A percentile compares a stretch with the other conserved stretches of the same genome.
Conservation (phyloP, 129 eudicot species). For the Lonicera japonica region DNA sequence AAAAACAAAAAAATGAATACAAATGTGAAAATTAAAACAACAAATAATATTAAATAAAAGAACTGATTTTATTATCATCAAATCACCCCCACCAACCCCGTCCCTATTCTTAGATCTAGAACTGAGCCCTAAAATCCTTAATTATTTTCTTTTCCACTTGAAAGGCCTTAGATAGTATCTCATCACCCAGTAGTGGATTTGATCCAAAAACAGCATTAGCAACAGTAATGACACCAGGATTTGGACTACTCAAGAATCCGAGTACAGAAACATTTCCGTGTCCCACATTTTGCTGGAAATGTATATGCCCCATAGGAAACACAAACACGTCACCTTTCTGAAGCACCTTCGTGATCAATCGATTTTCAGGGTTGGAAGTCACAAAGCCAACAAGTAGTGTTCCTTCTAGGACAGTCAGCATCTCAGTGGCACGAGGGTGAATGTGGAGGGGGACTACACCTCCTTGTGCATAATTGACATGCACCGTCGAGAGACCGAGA, state of each 20-base stretch:
- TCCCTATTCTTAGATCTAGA: background rate
- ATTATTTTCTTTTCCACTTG: background rate
- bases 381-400: background rate
- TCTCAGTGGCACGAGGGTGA: conserved; percentile 3
- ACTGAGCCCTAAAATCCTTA: background rate
- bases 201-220: background rate
- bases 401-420: background rate
- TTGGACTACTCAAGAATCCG: background rate
- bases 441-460: background rate
- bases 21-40: no score
- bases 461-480: conserved; percentile 1
- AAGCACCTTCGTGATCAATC: background rate
- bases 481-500: background rate
- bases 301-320: background rate
- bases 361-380: conserved; percentile 1
- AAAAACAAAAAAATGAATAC: background rate
- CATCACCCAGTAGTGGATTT: background rate
- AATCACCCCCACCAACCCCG: background rate
- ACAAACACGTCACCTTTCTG: background rate
- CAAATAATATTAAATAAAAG: no score
- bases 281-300: background rate
- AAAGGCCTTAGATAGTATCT: background rate
- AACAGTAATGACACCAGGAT: background rate
- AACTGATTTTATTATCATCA: no score
- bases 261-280: background rate